These are phyloP conservation scores for Blumeriella jaapii DNA, from an alignment of 2,329 filamentous ascomycete species.

Conservation along the genomic window DNA sequence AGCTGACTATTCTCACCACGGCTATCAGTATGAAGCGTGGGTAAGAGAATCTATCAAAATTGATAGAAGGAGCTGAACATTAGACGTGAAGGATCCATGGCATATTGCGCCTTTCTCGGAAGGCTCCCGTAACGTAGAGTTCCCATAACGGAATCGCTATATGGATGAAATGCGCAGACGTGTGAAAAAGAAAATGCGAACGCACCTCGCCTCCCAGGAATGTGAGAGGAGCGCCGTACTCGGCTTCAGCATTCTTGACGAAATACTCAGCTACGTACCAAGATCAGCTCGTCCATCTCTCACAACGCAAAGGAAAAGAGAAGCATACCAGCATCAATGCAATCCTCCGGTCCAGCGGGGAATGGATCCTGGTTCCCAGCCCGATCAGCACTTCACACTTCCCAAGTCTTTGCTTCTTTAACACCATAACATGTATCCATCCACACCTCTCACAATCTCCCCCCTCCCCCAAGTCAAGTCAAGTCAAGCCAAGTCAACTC, in stretches of 20 bases:
- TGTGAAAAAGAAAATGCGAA: too few species aligned
- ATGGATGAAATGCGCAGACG: slow-evolving; percentile 1
- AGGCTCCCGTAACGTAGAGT: too few species aligned
- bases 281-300: slow-evolving; percentile 1
- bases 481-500: too few species aligned
- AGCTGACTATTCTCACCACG: slow-evolving; percentile 36
- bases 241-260: slow-evolving; percentile 33
- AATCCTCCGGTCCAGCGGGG: slow-evolving; percentile 43
- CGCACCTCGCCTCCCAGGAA: slow-evolving; percentile 36
- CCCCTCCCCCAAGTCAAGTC: too few species aligned
- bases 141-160: neutral
- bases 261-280: slow-evolving; percentile 43
- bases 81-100: too few species aligned
- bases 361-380: too few species aligned
- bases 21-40: slow-evolving; percentile 13
- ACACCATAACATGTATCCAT: too few species aligned
- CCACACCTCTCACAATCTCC: too few species aligned
- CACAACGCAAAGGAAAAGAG: neutral
- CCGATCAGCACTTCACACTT: too few species aligned
- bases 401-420: too few species aligned
- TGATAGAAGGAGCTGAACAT: neutral
- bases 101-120: too few species aligned
- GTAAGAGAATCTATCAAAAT: neutral
- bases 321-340: slow-evolving; percentile 36
- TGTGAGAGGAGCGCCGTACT: slow-evolving; percentile 32